Conservation (phyloP, 257 asterid genomes). For the Oldenlandia corymbosa region DNA sequence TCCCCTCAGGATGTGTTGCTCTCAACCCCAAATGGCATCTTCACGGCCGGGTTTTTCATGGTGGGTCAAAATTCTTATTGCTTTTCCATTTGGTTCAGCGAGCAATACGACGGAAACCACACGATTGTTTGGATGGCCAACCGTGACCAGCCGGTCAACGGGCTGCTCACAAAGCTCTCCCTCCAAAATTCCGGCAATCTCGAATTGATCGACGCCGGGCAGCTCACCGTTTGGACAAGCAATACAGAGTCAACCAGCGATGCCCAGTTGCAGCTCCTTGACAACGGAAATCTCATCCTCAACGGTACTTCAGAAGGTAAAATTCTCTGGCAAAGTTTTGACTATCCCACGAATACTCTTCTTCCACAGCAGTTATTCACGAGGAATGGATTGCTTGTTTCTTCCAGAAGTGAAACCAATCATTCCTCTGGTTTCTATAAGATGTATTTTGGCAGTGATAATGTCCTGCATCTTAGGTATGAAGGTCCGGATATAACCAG, state of each 20-base stretch:
- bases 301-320: background rate
- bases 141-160: slow-evolving; percentile 30
- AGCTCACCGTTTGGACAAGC: slow-evolving; percentile 23
- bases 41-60: slow-evolving; percentile 25
- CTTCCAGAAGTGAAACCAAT: slow-evolving; percentile 28
- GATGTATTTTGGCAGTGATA: slow-evolving; percentile 30
- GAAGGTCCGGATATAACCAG: slow-evolving; percentile 25
- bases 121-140: slow-evolving; percentile 42
- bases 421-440: slow-evolving; percentile 32
- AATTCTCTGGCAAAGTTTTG: slow-evolving; percentile 34
- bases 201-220: slow-evolving; percentile 23
- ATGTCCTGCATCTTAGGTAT: slow-evolving; percentile 23
- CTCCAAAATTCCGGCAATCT: slow-evolving; percentile 24
- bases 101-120: slow-evolving; percentile 6
- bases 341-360: slow-evolving; percentile 29
- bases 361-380: slow-evolving; percentile 28
- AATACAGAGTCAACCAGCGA: background rate
- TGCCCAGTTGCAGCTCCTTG: slow-evolving; percentile 9
- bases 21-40: slow-evolving; percentile 18
- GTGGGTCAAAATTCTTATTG: slow-evolving; percentile 29
- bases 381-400: slow-evolving; percentile 10
- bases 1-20: slow-evolving; percentile 12
- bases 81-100: slow-evolving; percentile 30
- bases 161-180: slow-evolving; percentile 12
- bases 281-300: slow-evolving; percentile 36